Evolutionary conservation across 768 basidiomycete genomes (phyloP).

Genomic region (Trametes villosa): DNA sequence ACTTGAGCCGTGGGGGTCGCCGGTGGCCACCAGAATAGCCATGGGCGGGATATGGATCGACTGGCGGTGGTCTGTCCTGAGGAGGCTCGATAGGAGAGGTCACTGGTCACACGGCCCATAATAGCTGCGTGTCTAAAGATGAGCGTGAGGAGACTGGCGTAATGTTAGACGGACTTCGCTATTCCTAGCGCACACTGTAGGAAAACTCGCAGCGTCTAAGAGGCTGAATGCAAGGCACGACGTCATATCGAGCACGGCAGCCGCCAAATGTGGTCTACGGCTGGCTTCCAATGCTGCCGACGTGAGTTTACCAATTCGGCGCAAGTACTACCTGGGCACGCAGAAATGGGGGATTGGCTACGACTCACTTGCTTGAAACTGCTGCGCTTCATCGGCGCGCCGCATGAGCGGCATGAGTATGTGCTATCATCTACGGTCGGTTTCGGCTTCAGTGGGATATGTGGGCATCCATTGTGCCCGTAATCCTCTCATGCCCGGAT

Average conservation of each 20-base stretch:
- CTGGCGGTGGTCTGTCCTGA: neutral
- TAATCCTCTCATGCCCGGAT: too few species aligned
- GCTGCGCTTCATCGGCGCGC: too few species aligned
- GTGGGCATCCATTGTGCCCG: too few species aligned
- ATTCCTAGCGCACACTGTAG: neutral
- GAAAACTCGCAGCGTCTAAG: neutral
- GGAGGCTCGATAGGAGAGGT: neutral
- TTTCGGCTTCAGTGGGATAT: too few species aligned
- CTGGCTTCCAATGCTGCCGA: neutral
- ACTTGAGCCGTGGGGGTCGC: neutral
- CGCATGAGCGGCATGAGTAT: too few species aligned
- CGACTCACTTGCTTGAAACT: too few species aligned
- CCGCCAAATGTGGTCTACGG: neutral
- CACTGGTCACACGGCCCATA: neutral
- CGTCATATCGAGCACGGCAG: neutral
- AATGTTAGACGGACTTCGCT: neutral
- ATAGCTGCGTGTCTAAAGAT: neutral
- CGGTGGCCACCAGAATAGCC: neutral
- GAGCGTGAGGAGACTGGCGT: neutral
- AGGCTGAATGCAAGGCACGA: neutral
- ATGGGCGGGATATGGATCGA: neutral
- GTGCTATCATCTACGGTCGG: too few species aligned
- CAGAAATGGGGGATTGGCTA: too few species aligned
- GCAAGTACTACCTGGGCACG: too few species aligned
- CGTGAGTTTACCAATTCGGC: too few species aligned